Percentiles rank a stretch among this genome's conserved stretches.
phyloP scores from a whole-genome alignment of 768 basidiomycete genomes.

The Russula brevipes region DNA sequence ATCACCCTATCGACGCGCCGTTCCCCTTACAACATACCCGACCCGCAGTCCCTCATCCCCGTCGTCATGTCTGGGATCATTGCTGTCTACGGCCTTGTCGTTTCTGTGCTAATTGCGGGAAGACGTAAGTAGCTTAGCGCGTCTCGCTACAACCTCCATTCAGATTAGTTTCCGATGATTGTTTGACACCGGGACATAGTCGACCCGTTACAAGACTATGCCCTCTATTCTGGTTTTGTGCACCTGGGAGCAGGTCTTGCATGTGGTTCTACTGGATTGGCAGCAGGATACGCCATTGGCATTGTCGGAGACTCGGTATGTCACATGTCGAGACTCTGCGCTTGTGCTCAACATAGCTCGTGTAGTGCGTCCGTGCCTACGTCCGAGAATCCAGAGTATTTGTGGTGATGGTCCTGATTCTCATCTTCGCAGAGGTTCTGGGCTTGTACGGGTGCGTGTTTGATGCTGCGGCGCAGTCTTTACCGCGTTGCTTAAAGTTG shows the following conservation, averaged over 20 bases:
- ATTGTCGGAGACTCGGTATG: constrained; percentile 92
- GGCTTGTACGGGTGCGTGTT: constrained; percentile 67
- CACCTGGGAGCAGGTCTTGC: constrained; percentile 92
- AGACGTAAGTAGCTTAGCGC: constrained; percentile 54
- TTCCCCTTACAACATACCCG: neutral
- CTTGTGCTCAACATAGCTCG: constrained; percentile 1
- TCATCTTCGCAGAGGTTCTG: constrained; percentile 95
- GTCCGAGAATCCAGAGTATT: constrained; percentile 93
- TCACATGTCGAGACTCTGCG: neutral
- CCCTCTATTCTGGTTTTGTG: constrained; percentile 89
- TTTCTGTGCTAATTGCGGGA: constrained; percentile 92
- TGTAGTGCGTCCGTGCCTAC: constrained; percentile 78
- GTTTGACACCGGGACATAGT: constrained; percentile 12
- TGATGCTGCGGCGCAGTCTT: neutral
- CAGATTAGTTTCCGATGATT: neutral
- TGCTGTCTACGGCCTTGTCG: constrained; percentile 98
- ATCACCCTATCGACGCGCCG: neutral
- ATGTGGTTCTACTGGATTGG: constrained; percentile 90
- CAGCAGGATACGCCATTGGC: constrained; percentile 96
- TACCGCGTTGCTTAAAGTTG: neutral
- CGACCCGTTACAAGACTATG: constrained; percentile 19
- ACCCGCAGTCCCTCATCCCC: constrained; percentile 47
- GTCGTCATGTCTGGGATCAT: constrained; percentile 99
- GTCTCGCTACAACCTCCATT: neutral
- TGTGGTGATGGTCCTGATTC: constrained; percentile 95